These are phyloP conservation scores for Apostasia shenzhenica DNA, from an alignment of 106 monocot species.

Conservation along the genomic window DNA sequence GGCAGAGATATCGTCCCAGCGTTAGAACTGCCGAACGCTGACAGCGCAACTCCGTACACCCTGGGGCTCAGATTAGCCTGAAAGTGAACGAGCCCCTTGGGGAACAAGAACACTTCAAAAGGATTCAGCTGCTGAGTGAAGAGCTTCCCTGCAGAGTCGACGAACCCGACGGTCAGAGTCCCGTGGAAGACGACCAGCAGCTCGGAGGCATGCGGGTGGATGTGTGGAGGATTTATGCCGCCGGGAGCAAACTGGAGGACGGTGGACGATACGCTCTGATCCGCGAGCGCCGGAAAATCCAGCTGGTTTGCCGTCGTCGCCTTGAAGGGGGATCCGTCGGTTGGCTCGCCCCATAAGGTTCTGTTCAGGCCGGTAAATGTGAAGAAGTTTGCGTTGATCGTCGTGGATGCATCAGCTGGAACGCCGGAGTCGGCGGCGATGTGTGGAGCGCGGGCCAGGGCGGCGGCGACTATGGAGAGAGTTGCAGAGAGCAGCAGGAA, in stretches of 20 bases:
- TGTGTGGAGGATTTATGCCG: conserved; percentile 11
- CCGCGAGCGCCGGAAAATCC: conserved; percentile 9
- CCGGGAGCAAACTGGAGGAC: background rate
- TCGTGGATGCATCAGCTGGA: background rate
- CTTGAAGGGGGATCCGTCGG: background rate
- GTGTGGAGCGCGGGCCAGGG: conserved; percentile 5
- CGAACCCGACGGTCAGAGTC: conserved; percentile 2
- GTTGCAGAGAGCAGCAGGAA: background rate
- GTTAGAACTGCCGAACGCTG: conserved; percentile 8
- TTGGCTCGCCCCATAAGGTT: background rate
- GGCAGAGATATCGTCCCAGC: conserved; percentile 2
- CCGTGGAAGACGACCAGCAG: conserved; percentile 3
- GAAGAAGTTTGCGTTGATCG: conserved; percentile 1
- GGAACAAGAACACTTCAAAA: conserved; percentile 5
- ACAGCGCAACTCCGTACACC: background rate
- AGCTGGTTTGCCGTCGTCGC: conserved; percentile 8
- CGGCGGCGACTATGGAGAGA: background rate
- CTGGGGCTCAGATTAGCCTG: conserved; percentile 2
- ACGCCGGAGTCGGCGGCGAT: conserved; percentile 6
- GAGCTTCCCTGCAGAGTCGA: background rate
- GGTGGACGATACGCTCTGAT: conserved; percentile 5
- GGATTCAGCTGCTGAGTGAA: background rate
- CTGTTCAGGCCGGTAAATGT: conserved; percentile 2
- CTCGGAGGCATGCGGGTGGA: conserved; percentile 6
- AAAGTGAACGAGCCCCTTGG: conserved; percentile 15